A percentile compares a stretch with the other conserved stretches of the same genome.
These are phyloP conservation scores for Jamesozyma gamospora DNA, from an alignment of 805 yeast species.

Conservation along the genomic window DNA sequence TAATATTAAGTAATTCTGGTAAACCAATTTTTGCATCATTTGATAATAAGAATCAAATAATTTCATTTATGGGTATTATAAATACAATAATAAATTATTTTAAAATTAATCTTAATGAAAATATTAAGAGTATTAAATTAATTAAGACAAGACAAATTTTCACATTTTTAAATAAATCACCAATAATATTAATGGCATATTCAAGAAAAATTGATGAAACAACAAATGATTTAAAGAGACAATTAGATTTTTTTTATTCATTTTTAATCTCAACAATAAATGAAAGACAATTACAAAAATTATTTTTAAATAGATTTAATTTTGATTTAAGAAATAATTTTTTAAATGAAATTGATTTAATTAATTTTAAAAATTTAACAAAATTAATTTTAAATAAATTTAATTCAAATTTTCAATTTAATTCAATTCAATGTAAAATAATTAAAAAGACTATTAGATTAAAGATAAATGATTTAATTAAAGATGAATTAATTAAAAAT, in stretches of 20 bases:
- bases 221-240: slow-evolving; percentile 43
- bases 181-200: slow-evolving; percentile 65
- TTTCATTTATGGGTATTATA: slow-evolving; percentile 69
- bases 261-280: slow-evolving; percentile 76
- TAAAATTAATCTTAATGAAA: slow-evolving; percentile 31
- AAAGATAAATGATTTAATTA: slow-evolving; percentile 33
- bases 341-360: slow-evolving; percentile 63
- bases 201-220: slow-evolving; percentile 46
- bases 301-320: slow-evolving; percentile 62
- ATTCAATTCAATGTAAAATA: slow-evolving; percentile 55
- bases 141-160: slow-evolving; percentile 27
- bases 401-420: slow-evolving; percentile 51
- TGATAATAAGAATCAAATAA: slow-evolving; percentile 53
- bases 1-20: slow-evolving; percentile 74
- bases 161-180: slow-evolving; percentile 51
- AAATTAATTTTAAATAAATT: slow-evolving; percentile 39
- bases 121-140: slow-evolving; percentile 38
- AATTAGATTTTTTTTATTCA: slow-evolving; percentile 62
- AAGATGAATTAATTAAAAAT: slow-evolving; percentile 14
- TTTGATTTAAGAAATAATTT: slow-evolving; percentile 65
- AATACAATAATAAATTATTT: slow-evolving; percentile 72
- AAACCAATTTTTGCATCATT: slow-evolving; percentile 77
- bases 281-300: slow-evolving; percentile 61
- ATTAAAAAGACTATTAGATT: slow-evolving; percentile 49
- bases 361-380: slow-evolving; percentile 58